These are phyloP conservation scores for Aspergillus udagawae DNA, from an alignment of 2,329 filamentous ascomycete genomes.

Conservation along the genomic window DNA sequence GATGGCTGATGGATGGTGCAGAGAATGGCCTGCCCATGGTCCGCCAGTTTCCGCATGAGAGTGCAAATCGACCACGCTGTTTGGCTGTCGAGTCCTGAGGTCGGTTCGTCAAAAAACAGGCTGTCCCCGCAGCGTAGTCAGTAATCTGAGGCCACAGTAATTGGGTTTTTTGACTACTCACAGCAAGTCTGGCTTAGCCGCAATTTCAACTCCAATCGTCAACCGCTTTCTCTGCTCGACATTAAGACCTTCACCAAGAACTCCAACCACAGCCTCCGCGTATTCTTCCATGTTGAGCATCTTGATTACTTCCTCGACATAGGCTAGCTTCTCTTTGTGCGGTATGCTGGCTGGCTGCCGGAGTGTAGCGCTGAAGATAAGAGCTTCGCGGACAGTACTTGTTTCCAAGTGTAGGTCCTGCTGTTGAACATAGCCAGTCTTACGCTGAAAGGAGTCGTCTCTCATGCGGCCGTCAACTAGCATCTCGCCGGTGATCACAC, in stretches of 20 bases:
- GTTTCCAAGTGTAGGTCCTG: constrained; percentile 84
- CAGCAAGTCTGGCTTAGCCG: constrained; percentile 79
- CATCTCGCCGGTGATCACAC: constrained; percentile 81
- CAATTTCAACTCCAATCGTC: constrained; percentile 89
- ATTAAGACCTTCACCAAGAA: constrained; percentile 69
- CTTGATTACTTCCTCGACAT: constrained; percentile 84
- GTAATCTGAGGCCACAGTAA: too few relatives aligned
- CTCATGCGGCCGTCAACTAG: constrained; percentile 67
- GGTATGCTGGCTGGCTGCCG: constrained; percentile 73
- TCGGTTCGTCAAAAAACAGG: constrained; percentile 89
- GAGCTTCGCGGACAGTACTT: constrained; percentile 78
- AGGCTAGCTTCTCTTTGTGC: constrained; percentile 70
- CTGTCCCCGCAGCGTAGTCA: too few relatives aligned
- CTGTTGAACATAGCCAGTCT: constrained; percentile 63
- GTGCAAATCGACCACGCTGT: constrained; percentile 87
- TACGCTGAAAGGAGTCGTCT: constrained; percentile 66
- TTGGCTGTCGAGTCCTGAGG: constrained; percentile 84
- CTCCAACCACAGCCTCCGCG: constrained; percentile 81
- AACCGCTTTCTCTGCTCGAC: constrained; percentile 66
- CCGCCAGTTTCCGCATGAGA: constrained; percentile 80
- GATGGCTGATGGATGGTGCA: constrained; percentile 95
- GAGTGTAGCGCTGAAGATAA: constrained; percentile 78
- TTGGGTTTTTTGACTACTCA: too few relatives aligned
- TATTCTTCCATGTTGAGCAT: constrained; percentile 85
- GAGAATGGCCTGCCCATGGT: constrained; percentile 83